A percentile compares a stretch with the other conserved stretches of the same genome.
These are phyloP conservation scores for Dryas integrifolia DNA, from an alignment of 331 rosid genomes.

Conservation along the genomic window DNA sequence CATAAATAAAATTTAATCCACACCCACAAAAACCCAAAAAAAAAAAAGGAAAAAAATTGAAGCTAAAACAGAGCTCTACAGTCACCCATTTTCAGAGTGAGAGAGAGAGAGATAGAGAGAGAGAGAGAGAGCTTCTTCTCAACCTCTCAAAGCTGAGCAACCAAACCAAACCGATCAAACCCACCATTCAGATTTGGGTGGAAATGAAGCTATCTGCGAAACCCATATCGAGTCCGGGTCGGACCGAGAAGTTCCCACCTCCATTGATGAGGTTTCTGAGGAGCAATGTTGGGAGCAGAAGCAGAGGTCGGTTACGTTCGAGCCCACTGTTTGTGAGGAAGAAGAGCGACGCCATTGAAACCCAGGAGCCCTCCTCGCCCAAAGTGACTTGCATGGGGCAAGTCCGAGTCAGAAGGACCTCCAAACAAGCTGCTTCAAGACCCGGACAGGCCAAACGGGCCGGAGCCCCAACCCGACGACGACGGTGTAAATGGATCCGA, in stretches of 20 bases:
- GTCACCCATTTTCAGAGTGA: neutral
- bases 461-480: conserved; percentile 14
- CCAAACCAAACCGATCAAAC: neutral
- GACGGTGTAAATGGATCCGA: conserved; percentile 46
- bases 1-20: conserved; percentile 18
- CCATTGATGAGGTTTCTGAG: conserved; percentile 83
- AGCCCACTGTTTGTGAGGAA: conserved; percentile 65
- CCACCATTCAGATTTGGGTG: neutral
- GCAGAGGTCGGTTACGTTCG: conserved; percentile 68
- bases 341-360: conserved; percentile 57
- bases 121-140: neutral
- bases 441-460: conserved; percentile 5
- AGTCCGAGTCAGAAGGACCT: conserved; percentile 61
- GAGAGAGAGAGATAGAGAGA: neutral
- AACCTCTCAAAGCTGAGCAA: conserved; percentile 18
- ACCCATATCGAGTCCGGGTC: conserved; percentile 76
- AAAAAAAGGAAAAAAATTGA: conserved; percentile 3
- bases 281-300: conserved; percentile 59
- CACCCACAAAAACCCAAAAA: conserved; percentile 18
- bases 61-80: neutral
- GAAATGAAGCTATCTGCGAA: conserved; percentile 58
- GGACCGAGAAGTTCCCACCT: conserved; percentile 82
- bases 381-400: conserved; percentile 97
- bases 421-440: conserved; percentile 34
- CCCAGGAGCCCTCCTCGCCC: conserved; percentile 89